These are phyloP conservation scores for Pseudogymnoascus sp. DNA, from an alignment of 2,329 filamentous ascomycete genomes.

Conservation along the genomic window DNA sequence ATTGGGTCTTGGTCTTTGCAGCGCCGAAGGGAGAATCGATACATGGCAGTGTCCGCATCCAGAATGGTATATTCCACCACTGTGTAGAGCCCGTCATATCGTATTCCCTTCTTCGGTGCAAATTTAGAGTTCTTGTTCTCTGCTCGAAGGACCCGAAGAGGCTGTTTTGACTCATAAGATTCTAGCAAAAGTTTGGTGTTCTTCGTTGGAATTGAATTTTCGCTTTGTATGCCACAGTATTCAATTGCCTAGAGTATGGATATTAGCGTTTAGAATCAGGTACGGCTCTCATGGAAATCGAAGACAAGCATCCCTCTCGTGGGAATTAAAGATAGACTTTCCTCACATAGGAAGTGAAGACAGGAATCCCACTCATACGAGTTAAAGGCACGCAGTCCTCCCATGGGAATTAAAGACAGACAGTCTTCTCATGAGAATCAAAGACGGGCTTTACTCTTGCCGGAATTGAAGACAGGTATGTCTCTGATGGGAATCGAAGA, in stretches of 20 bases:
- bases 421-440: neutral
- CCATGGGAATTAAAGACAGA: neutral
- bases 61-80: constrained; percentile 33
- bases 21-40: constrained; percentile 40
- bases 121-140: constrained; percentile 30
- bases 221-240: constrained; percentile 41
- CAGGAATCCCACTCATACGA: neutral
- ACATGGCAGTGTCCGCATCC: constrained; percentile 33
- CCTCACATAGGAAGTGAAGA: neutral
- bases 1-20: constrained; percentile 37
- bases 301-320: neutral
- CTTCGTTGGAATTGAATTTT: constrained; percentile 25
- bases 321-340: neutral
- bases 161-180: constrained; percentile 28
- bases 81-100: constrained; percentile 50
- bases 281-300: neutral
- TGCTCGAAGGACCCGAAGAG: constrained; percentile 44
- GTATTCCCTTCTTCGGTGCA: constrained; percentile 38
- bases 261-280: neutral
- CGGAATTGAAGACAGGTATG: neutral
- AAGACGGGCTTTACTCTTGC: neutral
- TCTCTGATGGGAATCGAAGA: neutral
- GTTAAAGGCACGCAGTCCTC: neutral
- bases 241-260: constrained; percentile 30
- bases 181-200: constrained; percentile 37